Percentiles rank a stretch among this genome's conserved stretches.
Conservation (phyloP, 1,139 yeast genomes). For the Kurtzmaniella natalensis region DNA sequence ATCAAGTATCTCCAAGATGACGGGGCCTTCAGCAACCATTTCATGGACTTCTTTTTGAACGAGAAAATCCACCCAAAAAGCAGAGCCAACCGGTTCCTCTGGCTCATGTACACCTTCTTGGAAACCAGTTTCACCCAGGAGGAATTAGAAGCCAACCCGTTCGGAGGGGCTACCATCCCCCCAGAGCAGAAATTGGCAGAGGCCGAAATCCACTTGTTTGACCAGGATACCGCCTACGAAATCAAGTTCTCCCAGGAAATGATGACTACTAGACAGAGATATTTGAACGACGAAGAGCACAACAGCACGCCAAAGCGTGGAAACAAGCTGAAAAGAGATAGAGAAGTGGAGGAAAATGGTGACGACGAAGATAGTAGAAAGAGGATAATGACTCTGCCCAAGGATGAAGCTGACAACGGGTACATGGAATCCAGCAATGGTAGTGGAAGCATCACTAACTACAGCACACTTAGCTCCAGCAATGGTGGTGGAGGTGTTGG, state of each 20-base stretch:
- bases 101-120: conserved; percentile 77
- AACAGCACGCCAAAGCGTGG: conserved; percentile 31
- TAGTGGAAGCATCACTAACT: conserved; percentile 1
- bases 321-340: conserved; percentile 26
- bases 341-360: conserved; percentile 16
- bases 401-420: not conserved
- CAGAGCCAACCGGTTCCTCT: conserved; percentile 70
- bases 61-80: conserved; percentile 49
- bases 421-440: not conserved
- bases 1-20: conserved; percentile 30
- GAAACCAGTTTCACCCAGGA: conserved; percentile 63
- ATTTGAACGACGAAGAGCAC: conserved; percentile 47
- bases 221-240: conserved; percentile 70
- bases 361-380: conserved; percentile 10
- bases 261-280: conserved; percentile 57
- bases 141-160: conserved; percentile 59
- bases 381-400: not conserved
- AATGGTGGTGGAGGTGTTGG: not conserved
- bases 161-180: conserved; percentile 49
- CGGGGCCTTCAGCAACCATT: conserved; percentile 23
- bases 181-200: conserved; percentile 35
- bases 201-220: conserved; percentile 41
- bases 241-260: conserved; percentile 66
- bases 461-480: too few relatives aligned
- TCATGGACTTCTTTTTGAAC: conserved; percentile 66